Percentiles rank a stretch among this genome's conserved stretches.
These are phyloP conservation scores for Capsicum baccatum DNA, from an alignment of 257 asterid species.

Conservation along the genomic window DNA sequence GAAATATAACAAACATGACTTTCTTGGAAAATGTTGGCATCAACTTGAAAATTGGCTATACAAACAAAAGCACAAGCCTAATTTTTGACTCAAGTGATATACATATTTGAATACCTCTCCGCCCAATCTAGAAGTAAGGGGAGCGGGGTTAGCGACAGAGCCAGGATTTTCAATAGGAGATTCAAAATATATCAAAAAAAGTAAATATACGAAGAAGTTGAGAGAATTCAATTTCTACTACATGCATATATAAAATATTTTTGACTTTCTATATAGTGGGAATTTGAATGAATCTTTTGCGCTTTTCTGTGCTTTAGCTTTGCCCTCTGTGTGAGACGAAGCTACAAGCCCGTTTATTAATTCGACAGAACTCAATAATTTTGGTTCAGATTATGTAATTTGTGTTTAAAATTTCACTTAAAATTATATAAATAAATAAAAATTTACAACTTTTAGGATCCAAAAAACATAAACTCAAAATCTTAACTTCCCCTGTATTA, in stretches of 20 bases:
- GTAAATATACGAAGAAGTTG: too few species aligned
- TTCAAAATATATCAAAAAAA: too few species aligned
- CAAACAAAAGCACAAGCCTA: slow-evolving; percentile 33
- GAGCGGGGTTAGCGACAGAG: too few species aligned
- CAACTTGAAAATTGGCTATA: background rate
- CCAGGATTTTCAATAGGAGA: background rate
- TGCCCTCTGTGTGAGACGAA: background rate
- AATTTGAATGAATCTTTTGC: background rate
- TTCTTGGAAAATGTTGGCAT: slow-evolving; percentile 27
- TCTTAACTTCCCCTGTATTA: background rate
- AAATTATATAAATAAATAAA: background rate
- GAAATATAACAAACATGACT: slow-evolving; percentile 30
- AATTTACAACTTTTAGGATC: background rate
- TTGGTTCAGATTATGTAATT: background rate
- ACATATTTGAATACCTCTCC: background rate
- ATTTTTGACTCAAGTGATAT: slow-evolving; percentile 22
- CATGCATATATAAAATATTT: background rate
- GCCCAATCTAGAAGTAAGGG: background rate
- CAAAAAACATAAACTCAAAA: background rate
- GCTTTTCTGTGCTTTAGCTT: background rate
- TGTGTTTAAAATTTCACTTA: background rate
- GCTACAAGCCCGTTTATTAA: background rate
- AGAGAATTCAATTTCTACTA: background rate
- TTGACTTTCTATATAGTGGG: background rate
- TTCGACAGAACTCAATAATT: background rate